Evolutionary conservation across 257 asterid species (phyloP).

Genomic region (Rauvolfia tetraphylla): DNA sequence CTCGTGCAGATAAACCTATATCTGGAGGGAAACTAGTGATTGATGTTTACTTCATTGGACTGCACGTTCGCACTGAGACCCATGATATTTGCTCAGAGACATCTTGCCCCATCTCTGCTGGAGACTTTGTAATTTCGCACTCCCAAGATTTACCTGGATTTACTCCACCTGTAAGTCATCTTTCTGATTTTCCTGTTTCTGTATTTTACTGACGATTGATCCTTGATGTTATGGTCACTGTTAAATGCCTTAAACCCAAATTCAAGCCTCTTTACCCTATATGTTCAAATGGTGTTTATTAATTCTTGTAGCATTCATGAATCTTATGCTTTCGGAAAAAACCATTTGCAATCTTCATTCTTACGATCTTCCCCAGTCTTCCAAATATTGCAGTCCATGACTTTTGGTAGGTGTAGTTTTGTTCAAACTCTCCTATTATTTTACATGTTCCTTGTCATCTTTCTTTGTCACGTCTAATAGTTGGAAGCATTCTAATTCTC

Average conservation of each 20-base stretch:
- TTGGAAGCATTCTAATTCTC: neutral
- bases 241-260: neutral
- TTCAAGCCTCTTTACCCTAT: neutral
- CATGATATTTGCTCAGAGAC: conserved; percentile 72
- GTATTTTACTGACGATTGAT: neutral
- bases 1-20: conserved; percentile 50
- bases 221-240: neutral
- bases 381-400: neutral
- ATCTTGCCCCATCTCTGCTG: conserved; percentile 67
- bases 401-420: neutral
- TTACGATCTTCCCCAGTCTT: neutral
- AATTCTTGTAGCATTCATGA: neutral
- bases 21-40: conserved; percentile 62
- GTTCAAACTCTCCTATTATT: neutral
- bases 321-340: neutral
- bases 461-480: neutral
- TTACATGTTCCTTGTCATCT: neutral
- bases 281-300: neutral
- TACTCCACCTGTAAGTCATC: conserved; percentile 76
- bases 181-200: neutral
- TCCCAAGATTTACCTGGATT: conserved; percentile 68
- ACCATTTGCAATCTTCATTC: neutral
- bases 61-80: conserved; percentile 48
- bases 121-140: conserved; percentile 68
- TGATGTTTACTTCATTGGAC: conserved; percentile 52